Evolutionary conservation across 176 grass and related monocot genomes (phyloP).

Genomic region (Sorghum bicolor): Sorghum_bicolor_NCBIv3 NC_012871.2:74607001-74607500

Average conservation of each 20-base stretch:
- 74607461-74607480: background rate
- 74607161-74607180: background rate
- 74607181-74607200: background rate
- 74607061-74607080: conserved; percentile 9
- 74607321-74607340: background rate
- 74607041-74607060: conserved; percentile 12
- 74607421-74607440: conserved; percentile 8
- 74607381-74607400: conserved; percentile 1
- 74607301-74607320: background rate
- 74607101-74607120: background rate
- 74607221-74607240: background rate
- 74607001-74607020: conserved; percentile 10
- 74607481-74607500: conserved; percentile 11
- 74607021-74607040: background rate
- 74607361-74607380: background rate
- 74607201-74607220: background rate
- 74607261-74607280: conserved; percentile 1
- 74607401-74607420: background rate
- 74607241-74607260: background rate
- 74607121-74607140: background rate
- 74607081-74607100: background rate
- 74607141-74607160: background rate
- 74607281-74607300: background rate
- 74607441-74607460: conserved; percentile 1
- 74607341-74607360: background rate